Conservation (phyloP, 345 rosid species). For the Hibiscus tridactylites region DNA sequence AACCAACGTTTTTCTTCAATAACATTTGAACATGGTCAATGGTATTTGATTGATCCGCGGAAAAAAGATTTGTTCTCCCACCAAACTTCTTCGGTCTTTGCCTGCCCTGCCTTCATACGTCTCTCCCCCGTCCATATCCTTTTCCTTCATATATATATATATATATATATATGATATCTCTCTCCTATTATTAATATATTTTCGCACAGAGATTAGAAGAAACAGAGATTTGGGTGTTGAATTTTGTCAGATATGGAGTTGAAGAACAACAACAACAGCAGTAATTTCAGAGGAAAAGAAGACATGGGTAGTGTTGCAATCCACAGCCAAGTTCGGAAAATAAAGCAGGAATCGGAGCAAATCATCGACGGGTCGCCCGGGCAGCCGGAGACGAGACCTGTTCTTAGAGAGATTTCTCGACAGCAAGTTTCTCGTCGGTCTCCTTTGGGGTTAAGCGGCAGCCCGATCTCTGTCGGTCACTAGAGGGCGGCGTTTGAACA, state of each 20-base stretch:
- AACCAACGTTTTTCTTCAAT: no score
- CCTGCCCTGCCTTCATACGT: background rate
- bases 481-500: background rate
- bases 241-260: background rate
- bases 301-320: constrained; percentile 14
- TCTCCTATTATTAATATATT: background rate
- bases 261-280: background rate
- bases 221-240: background rate
- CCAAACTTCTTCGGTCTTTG: background rate
- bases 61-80: background rate
- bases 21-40: background rate
- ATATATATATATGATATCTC: background rate
- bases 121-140: background rate
- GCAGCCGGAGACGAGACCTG: constrained; percentile 29
- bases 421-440: constrained; percentile 25
- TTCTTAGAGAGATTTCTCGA: constrained; percentile 12
- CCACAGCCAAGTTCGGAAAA: constrained; percentile 35
- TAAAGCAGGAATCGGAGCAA: constrained; percentile 23
- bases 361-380: constrained; percentile 19
- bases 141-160: background rate
- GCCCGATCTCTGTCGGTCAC: constrained; percentile 27
- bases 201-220: background rate
- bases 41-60: background rate
- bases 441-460: constrained; percentile 23
- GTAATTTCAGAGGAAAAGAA: background rate